Base-by-base conservation (phyloP, 345 rosid species). In the Populus deltoides region DNA sequence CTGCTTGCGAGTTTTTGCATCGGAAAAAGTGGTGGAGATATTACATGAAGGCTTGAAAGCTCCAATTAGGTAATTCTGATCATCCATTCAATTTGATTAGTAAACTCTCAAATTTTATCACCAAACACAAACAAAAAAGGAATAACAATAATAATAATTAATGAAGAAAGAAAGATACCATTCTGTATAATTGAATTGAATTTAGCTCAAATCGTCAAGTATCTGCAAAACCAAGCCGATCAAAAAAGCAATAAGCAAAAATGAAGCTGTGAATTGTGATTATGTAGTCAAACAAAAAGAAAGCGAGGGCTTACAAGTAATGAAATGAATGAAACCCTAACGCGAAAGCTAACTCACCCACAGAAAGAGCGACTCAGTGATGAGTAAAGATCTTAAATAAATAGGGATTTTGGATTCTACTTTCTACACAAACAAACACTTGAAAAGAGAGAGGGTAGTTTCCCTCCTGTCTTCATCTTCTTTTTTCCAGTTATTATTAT, bases 41-140 rank as follows among this genome's bases (percentile, higher is more conserved):
- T 87, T 92, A 82, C 98, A 92, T 0, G 98, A 90, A 0, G 97
- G 99, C 87, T 94, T 96, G 83, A 96, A 96, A 80, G 99, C 99
- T 89, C 97, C 98, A 73, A 94, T 86, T 55, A 94, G 86, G 87
- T 89, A 96, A 85, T 96, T 96, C 98, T 96, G 63, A 57, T 57
- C 63, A 57, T n/a, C 63, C 63, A 57, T 57, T 25, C 63, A 57
- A 47, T 57, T 57, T n/a, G 63, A 3, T n/a, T n/a, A 24, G 63
- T 57, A n/a, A 22, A n/a, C 63, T 57, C 61, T 55, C 29, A n/a
- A 57, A 57, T 57, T 22, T n/a, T 11, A 57, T 57, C 63, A 24
- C 63, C 29, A 57, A 57, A n/a, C 63, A 22, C 25, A 53, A 12
- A n/a, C 0, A 57, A 9, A 24, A 57, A 22, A 57, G 6, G 29